Evolutionary conservation across 2,329 filamentous ascomycete genomes (phyloP).

Genomic region (Hypoxylon sp.): DNA sequence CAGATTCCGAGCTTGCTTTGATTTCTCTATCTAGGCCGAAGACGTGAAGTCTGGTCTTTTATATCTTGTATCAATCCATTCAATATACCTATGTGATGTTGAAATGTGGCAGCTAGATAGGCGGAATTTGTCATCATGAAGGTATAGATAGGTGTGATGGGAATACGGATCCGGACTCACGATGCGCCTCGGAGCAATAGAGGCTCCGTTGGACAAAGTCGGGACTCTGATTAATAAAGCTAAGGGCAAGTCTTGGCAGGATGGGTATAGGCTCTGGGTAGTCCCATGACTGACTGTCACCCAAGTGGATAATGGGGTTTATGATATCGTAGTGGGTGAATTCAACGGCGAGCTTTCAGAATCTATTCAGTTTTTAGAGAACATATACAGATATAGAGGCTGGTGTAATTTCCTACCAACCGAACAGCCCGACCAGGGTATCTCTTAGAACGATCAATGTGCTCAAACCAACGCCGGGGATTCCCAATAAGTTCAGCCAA

Average conservation of each 20-base stretch:
- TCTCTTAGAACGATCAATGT: conserved; percentile 1
- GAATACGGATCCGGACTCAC: not conserved
- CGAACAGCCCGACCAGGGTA: too few species aligned
- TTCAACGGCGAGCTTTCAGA: not conserved
- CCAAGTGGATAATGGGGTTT: not conserved
- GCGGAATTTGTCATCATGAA: conserved; percentile 26
- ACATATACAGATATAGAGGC: not conserved
- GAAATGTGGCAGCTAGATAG: not conserved
- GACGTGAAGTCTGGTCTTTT: conserved; percentile 4
- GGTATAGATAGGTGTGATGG: not conserved
- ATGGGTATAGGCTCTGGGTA: not conserved
- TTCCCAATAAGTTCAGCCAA: not conserved
- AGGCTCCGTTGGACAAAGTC: conserved; percentile 15
- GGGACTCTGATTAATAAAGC: conserved; percentile 18
- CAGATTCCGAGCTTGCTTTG: not conserved
- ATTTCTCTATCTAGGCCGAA: not conserved
- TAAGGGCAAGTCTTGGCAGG: not conserved
- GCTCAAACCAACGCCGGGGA: not conserved
- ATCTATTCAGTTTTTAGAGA: not conserved
- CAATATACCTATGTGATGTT: not conserved
- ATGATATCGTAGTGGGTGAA: not conserved
- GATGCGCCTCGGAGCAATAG: conserved; percentile 33
- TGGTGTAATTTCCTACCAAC: not conserved
- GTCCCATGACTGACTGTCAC: not conserved
- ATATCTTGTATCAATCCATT: conserved; percentile 1